Base-by-base conservation (phyloP, 2,329 filamentous ascomycete species). In the Xylaria sp. region DNA sequence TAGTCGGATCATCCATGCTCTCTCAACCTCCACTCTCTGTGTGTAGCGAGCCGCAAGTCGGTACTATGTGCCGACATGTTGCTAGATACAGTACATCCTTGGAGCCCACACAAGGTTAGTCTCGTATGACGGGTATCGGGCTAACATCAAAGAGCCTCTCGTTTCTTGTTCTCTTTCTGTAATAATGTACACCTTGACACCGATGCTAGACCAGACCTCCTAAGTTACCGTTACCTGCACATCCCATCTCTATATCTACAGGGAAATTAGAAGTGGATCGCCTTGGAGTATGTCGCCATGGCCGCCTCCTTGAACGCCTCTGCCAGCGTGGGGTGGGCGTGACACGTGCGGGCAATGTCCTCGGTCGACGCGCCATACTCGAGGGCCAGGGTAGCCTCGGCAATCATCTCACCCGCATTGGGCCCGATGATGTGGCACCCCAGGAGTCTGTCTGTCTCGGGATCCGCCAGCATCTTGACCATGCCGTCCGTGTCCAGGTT, bases 221-320 rank as follows among this genome's bases (percentile, higher is more conserved):
- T 62, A 67, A 38, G 53, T 58, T 53, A 44, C 51, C 52, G 31
- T 56, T 60, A 54, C 54, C 53, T 38, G 29, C 61, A n/a, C 52
- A 37, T 66, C 64, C 54, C 38, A 41, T 69, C 60, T 71, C 67
- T 72, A 70, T 69, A 66, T 71, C 69, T 70, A 73, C 54, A 60
- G 27, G 38, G 47, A 52, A 7, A 40, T 65, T 91, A 99, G 80
- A 90, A 96, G 83, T 99, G 95, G 77, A 99, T 97, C 69, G 95
- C 90, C 84, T 97, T 95, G 73, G 89, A 87, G 82, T 96, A 93
- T 52, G 94, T 97, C 65, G 92, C 91, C 95, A 99, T 98, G 71
- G 95, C 95, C 73, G 95, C 95, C 87, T 99, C 95, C 86, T 99
- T 99, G 87, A 99, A 98, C 44, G 95, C 95, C 83, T 99, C 95